Conservation (phyloP, 2,329 filamentous ascomycete genomes). For the Fusarium bactridioides region DNA sequence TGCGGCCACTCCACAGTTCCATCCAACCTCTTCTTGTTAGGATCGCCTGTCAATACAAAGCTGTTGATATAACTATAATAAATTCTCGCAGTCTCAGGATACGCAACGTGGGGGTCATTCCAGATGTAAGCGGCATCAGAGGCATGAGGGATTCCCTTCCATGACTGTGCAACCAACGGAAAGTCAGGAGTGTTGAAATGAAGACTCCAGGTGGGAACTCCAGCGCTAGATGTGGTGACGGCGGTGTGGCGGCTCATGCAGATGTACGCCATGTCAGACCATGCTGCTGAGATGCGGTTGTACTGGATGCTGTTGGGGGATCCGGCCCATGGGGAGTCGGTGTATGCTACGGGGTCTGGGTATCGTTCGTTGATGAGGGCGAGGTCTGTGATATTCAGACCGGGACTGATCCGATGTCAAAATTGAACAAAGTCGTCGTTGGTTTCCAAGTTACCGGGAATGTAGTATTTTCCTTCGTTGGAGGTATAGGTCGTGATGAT, state of each 20-base stretch:
- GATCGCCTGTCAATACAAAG: not conserved
- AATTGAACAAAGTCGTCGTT: constrained; percentile 16
- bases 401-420: not conserved
- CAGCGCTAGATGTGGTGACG: not conserved
- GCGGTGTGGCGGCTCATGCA: constrained; percentile 3
- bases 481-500: constrained; percentile 2
- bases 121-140: not conserved
- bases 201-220: constrained; percentile 1
- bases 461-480: constrained; percentile 5
- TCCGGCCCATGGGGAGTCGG: not conserved
- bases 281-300: constrained; percentile 9
- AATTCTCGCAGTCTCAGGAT: not conserved
- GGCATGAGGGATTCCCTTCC: constrained; percentile 1
- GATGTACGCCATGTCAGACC: constrained; percentile 13
- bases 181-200: constrained; percentile 4
- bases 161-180: not conserved
- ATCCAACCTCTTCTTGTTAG: not conserved
- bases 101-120: not conserved
- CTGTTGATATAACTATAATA: not conserved
- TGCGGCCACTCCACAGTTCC: not conserved
- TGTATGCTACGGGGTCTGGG: not conserved
- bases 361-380: constrained; percentile 4
- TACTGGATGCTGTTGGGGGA: constrained; percentile 7
- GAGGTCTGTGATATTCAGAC: not conserved
- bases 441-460: not conserved